Evolutionary conservation across 768 basidiomycete genomes (phyloP), one percentile per base, ranked within the genome.

Genomic region (Serendipita indica): DNA sequence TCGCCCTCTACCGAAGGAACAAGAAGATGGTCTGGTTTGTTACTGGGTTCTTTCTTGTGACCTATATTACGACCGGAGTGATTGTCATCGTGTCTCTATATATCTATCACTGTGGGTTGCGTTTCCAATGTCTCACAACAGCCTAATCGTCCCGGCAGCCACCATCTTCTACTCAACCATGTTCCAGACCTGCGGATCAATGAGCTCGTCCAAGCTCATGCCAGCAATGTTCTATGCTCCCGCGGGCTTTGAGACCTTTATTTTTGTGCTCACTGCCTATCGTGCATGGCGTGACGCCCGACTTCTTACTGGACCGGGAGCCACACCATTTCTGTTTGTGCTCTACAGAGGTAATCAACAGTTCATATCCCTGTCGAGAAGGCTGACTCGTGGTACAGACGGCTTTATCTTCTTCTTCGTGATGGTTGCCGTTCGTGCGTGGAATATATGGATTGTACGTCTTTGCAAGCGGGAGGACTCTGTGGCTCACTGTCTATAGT

Each of bases 151-250:
- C 7, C 41, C 41, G 7, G 16, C 30, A 54, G 49, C 7, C 6
- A 18, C 3, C 10, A 14, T 54, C n/a, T 54, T 54, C 30, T 54
- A 54, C 30, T 54, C 49, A 7, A 16, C 20, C 22, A 25, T 4
- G n/a, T 25, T 54, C 7, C 22, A 28, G 30, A n/a, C 30, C 30
- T 54, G 49, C 49, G 49, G 20, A 27, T 25, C 49, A 16, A 12
- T 32, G 22, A 30, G 3, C 10, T 22, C 3, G 1, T 18, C 16
- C 30, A 7, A 18, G n/a, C 20, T 28, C 6, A 27, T 54, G 22
- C 20, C 20, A 12, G 49, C 49, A 54, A 54, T 54, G 3, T 54
- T 54, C 30, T 54, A 54, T 32, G 49, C 49, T n/a, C 49, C 49
- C 16, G 49, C 49, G 10, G 49, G 20, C 49, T 54, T 54, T 54